A percentile compares a stretch with the other conserved stretches of the same genome.
Evolutionary conservation across 345 rosid species (phyloP).

Genomic region (Citrus australasica): DNA sequence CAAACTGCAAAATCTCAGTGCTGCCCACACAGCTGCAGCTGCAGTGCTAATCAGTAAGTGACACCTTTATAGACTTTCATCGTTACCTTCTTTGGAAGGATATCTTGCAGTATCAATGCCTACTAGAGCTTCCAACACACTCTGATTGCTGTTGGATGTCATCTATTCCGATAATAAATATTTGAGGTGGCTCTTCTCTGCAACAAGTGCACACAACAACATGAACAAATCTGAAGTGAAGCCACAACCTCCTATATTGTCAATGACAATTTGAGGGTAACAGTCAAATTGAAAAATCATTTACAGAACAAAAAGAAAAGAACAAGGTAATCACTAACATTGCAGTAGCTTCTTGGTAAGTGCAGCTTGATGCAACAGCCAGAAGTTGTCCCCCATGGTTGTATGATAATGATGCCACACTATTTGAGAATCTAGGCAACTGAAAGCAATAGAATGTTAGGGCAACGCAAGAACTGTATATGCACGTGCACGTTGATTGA

Average conservation of each 20-base stretch:
- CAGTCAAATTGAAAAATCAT: background rate
- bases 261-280: background rate
- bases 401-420: conserved; percentile 63
- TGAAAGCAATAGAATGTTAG: conserved; percentile 31
- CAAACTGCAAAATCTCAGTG: background rate
- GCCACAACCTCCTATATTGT: background rate
- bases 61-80: background rate
- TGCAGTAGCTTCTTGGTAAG: conserved; percentile 68
- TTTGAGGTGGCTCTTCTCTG: conserved; percentile 66
- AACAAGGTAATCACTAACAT: conserved; percentile 38
- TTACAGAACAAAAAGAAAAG: background rate
- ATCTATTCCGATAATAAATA: conserved; percentile 43
- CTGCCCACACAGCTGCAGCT: too few relatives aligned
- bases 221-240: background rate
- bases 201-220: conserved; percentile 3
- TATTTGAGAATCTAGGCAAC: conserved; percentile 71
- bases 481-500: background rate
- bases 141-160: conserved; percentile 8
- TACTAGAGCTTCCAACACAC: conserved; percentile 7
- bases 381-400: conserved; percentile 56
- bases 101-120: background rate
- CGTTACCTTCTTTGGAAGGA: background rate
- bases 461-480: background rate
- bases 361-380: conserved; percentile 73
- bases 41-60: background rate